phyloP scores from a whole-genome alignment of 768 basidiomycete species.

The Coprinopsis marcescibilis region DNA sequence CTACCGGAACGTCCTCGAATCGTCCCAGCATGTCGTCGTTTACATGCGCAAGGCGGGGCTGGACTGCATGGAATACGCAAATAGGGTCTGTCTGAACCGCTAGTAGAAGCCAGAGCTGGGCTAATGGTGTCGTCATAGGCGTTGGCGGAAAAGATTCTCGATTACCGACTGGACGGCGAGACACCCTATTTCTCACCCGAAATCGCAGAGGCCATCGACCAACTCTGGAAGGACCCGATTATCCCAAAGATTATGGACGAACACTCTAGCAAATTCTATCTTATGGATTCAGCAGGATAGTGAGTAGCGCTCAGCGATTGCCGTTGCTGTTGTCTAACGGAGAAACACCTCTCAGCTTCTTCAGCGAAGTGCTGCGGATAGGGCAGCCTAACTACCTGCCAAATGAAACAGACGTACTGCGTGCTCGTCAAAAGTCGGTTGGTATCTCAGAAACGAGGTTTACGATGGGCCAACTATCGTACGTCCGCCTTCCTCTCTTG shows the following conservation, averaged over 20 bases:
- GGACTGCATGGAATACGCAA: slow-evolving; percentile 63
- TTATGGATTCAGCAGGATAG: slow-evolving; percentile 95
- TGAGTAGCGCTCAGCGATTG: slow-evolving; percentile 32
- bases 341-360: slow-evolving; percentile 53
- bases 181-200: slow-evolving; percentile 47
- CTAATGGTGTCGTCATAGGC: too few relatives aligned
- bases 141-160: slow-evolving; percentile 56
- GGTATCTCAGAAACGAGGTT: slow-evolving; percentile 90
- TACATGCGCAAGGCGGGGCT: slow-evolving; percentile 85
- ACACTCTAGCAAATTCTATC: slow-evolving; percentile 73
- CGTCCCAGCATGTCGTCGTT: slow-evolving; percentile 77
- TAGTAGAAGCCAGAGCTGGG: too few relatives aligned
- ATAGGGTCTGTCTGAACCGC: slow-evolving; percentile 51
- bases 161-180: slow-evolving; percentile 47
- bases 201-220: slow-evolving; percentile 61
- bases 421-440: slow-evolving; percentile 84
- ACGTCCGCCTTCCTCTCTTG: slow-evolving; percentile 17
- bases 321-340: neutral
- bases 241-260: slow-evolving; percentile 49
- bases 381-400: slow-evolving; percentile 78
- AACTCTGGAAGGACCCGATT: slow-evolving; percentile 68
- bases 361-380: slow-evolving; percentile 79
- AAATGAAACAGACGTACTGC: slow-evolving; percentile 78
- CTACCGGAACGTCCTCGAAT: slow-evolving; percentile 84
- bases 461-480: slow-evolving; percentile 61